phyloP scores from a whole-genome alignment of 2,329 filamentous ascomycete species.

The Epichloe glyceriae region DNA sequence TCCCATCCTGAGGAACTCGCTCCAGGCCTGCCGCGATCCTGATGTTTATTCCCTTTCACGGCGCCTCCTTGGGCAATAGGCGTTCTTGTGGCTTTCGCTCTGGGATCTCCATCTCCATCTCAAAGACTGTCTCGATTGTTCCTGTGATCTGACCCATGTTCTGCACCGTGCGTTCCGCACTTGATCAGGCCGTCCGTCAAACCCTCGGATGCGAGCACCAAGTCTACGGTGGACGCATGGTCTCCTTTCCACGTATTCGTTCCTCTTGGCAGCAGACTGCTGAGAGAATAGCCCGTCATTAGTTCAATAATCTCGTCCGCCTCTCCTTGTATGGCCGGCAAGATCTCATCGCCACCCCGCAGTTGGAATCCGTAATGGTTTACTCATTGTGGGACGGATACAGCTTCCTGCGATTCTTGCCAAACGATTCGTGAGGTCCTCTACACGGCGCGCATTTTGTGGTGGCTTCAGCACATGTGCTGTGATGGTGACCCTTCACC shows the following conservation, averaged over 20 bases:
- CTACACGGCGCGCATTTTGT: constrained; percentile 11
- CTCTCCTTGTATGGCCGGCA: constrained; percentile 16
- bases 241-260: constrained; percentile 20
- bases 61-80: too few species aligned
- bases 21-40: too few species aligned
- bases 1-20: too few species aligned
- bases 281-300: constrained; percentile 11
- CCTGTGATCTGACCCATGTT: constrained; percentile 14
- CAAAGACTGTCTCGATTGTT: background rate
- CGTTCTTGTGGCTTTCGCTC: too few species aligned
- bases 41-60: too few species aligned
- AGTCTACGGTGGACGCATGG: constrained; percentile 12
- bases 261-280: constrained; percentile 20
- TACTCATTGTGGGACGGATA: background rate
- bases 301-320: constrained; percentile 10
- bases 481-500: too few species aligned
- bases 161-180: constrained; percentile 7
- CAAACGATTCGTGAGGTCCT: constrained; percentile 13
- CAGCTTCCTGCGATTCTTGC: constrained; percentile 9
- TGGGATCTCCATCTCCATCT: background rate
- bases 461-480: too few species aligned
- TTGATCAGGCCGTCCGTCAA: constrained; percentile 8
- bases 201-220: constrained; percentile 13
- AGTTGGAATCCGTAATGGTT: background rate
- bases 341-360: constrained; percentile 7